These are phyloP conservation scores for Heritiera fomes DNA, from an alignment of 345 rosid genomes.

Conservation along the genomic window DNA sequence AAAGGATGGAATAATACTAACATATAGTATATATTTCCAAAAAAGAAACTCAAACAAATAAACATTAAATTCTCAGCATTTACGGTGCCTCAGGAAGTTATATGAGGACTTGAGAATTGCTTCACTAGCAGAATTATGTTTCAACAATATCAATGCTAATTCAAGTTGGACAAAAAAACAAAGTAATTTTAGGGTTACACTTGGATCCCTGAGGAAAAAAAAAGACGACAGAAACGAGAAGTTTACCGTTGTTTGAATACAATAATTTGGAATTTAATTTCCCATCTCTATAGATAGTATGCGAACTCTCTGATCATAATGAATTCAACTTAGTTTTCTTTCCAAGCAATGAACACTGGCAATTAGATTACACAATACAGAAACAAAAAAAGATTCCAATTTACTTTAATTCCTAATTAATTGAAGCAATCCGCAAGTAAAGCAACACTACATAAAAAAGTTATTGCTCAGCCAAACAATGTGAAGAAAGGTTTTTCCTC, in stretches of 20 bases:
- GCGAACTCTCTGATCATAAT: neutral
- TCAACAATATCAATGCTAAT: neutral
- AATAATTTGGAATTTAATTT: neutral
- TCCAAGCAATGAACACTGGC: neutral
- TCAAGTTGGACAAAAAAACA: neutral
- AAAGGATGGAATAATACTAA: neutral
- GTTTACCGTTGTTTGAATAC: neutral
- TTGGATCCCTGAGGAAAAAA: neutral
- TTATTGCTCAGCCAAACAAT: neutral
- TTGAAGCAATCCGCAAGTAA: neutral
- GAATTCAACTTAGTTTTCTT: neutral
- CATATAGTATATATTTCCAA: neutral
- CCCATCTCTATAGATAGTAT: neutral
- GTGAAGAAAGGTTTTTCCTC: neutral
- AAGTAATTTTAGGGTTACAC: neutral
- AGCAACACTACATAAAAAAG: neutral
- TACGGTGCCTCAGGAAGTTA: neutral
- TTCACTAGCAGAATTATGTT: neutral
- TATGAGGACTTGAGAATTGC: neutral
- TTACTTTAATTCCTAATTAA: neutral
- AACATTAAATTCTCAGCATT: neutral
- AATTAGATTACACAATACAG: neutral
- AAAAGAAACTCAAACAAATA: neutral
- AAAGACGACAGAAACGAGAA: neutral
- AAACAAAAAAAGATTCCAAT: neutral